Evolutionary conservation across 768 basidiomycete species (phyloP).

Genomic region (Leucocoprinus sp.): DNA sequence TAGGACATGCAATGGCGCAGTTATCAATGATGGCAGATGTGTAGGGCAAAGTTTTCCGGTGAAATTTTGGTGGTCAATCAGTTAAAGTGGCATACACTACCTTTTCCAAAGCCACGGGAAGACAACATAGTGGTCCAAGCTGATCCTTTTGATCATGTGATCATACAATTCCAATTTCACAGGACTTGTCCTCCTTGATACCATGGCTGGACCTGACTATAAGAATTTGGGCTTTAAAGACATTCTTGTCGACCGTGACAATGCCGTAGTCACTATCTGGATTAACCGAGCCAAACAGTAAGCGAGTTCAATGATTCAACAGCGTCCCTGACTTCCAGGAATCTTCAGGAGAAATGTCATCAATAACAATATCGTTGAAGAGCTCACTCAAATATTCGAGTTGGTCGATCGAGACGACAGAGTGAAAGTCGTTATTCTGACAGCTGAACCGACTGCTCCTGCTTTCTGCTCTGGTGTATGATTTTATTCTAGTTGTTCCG

Average conservation of each 20-base stretch:
- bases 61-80: too few species aligned
- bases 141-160: too few species aligned
- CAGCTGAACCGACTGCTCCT: constrained; percentile 41
- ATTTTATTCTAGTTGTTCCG: neutral
- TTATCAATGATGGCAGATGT: too few species aligned
- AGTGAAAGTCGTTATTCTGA: constrained; percentile 42
- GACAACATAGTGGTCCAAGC: too few species aligned
- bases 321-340: neutral
- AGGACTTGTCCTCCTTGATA: neutral
- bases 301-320: neutral
- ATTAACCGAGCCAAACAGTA: constrained; percentile 43
- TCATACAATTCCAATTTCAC: too few species aligned
- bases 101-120: too few species aligned
- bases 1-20: too few species aligned
- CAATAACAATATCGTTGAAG: constrained; percentile 22
- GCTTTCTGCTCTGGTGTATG: constrained; percentile 51
- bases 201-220: constrained; percentile 29
- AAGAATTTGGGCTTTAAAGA: constrained; percentile 29
- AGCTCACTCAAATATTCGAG: constrained; percentile 36
- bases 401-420: constrained; percentile 44
- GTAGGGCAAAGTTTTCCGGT: too few species aligned
- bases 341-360: constrained; percentile 38
- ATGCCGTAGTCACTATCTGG: constrained; percentile 32
- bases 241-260: constrained; percentile 36
- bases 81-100: too few species aligned